Base-by-base conservation (phyloP, 768 basidiomycete genomes). In the Tylopilus cervinicoccineus region DNA sequence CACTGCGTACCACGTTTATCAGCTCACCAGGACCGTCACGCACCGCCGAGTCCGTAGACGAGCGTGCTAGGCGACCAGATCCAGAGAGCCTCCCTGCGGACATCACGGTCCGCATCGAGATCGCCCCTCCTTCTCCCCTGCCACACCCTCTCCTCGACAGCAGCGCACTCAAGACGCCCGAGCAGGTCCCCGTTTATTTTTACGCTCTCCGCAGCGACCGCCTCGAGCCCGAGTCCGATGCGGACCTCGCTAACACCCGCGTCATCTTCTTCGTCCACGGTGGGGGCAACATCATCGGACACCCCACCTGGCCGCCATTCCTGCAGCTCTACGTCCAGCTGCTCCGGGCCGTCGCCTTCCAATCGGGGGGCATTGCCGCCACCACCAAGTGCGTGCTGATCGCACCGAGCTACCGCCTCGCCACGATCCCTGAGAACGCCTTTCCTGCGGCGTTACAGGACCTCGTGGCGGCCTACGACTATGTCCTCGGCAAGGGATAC, bases 211-310 rank as follows among this genome's bases (percentile, higher is more conserved):
- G n/a, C 19, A 12, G n/a, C 27, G 28, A 49, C 28, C 3, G 28
- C 10, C 6, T 11, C 19, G 4, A 1, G 12, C 6, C 32, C 2
- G 23, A 23, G 19, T n/a, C 26, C 3, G 24, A 19, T 7, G 16
- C 31, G 0, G 20, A 16, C 2, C 8, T 19, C 2, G 27, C 43
- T 0, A 33, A 63, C 14, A 50, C 50, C 12, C 49, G 26, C 17
- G 52, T 61, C 42, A 48, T 65, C 28, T 53, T 64, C 44, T 54
- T 51, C 39, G 43, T 62, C n/a, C 62, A 65, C n/a, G 60, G 60
- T 6, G 62, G 62, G 12, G 62, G 43, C 1, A 49, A 57, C 14
- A 0, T 60, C 37, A 0, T 16, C 4, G 58, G 64, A 0, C 59
- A 58, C 28, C 64, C 64, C 38, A 48, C 51, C 3, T 4, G 45